Percentiles rank a stretch among this genome's conserved stretches.
These are phyloP conservation scores for Boletus subparvulus DNA, from an alignment of 768 basidiomycete species.

Conservation along the genomic window DNA sequence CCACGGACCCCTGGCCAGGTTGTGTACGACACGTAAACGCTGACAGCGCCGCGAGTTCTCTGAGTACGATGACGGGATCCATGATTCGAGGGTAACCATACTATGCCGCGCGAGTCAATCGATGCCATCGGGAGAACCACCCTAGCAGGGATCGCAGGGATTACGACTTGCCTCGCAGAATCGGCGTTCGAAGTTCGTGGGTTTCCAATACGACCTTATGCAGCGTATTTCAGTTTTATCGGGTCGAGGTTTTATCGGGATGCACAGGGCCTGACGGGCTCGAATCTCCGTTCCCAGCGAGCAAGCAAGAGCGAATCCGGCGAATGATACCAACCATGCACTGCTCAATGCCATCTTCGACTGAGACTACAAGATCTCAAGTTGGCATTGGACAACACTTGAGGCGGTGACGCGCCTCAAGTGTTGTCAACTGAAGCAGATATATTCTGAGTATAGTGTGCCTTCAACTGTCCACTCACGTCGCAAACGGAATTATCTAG, in stretches of 20 bases:
- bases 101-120: slow-evolving; percentile 25
- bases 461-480: not conserved
- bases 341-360: slow-evolving; percentile 6
- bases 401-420: not conserved
- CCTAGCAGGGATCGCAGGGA: slow-evolving; percentile 9
- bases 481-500: not conserved
- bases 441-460: not conserved
- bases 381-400: not conserved
- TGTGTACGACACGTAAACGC: slow-evolving; percentile 26
- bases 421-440: not conserved
- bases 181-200: slow-evolving; percentile 9
- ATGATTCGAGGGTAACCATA: slow-evolving; percentile 31
- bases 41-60: slow-evolving; percentile 30
- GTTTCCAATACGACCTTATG: slow-evolving; percentile 20
- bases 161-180: slow-evolving; percentile 17
- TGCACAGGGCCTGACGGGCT: slow-evolving; percentile 20
- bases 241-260: slow-evolving; percentile 25
- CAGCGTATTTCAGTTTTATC: slow-evolving; percentile 8
- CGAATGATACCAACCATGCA: slow-evolving; percentile 4
- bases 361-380: not conserved
- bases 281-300: slow-evolving; percentile 21
- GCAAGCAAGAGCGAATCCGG: slow-evolving; percentile 28
- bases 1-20: slow-evolving; percentile 7
- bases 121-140: slow-evolving; percentile 32
- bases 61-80: slow-evolving; percentile 12